Evolutionary conservation across 2,329 filamentous ascomycete species (phyloP), one percentile per base, ranked within the genome.

Genomic region (Cordyceps javanica): DNA sequence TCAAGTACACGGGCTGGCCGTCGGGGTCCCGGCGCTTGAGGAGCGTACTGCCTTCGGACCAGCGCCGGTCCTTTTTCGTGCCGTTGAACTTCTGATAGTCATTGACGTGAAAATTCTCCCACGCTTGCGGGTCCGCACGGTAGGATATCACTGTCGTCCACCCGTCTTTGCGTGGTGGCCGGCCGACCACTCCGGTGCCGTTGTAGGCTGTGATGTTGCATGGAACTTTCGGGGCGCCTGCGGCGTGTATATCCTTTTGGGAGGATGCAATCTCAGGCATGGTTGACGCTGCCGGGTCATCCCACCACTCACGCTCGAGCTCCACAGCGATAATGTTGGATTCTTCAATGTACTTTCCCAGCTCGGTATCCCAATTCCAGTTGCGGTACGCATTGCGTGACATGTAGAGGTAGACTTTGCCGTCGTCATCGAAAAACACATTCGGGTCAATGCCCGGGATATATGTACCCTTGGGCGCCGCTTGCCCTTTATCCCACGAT

Each of bases 381-480:
- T 72, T 72, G 1, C 70, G 64, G 52, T 72, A 72, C 3, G 70
- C 70, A 45, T 72, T 72, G 6, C 70, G 64, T 1, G 70, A 72
- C 4, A 64, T 59, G 56, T 71, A 72, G 0, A 73, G 55, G 55
- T 77, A 76, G 13, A 68, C 63, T 6, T 63, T 65, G 3, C 67
- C 70, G 59, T 73, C 68, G 6, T 67, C 62, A 41, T 77, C 72
- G 46, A 75, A 78, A 41, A 79, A 74, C n/a, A 81, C 67, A 65
- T 79, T 75, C 0, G 75, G 71, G 54, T 79, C 77, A 8, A 80
- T 77, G 4, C 67, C 69, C 1, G 70, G 70, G 21, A 72, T 72
- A 21, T 68, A 72, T 1, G 70, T 72, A 14, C 70, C 70, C 57
- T 63, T 70, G 0, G 69, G 70, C 11, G 70, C 70, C 0, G 57